A percentile compares a stretch with the other conserved stretches of the same genome.
These are phyloP conservation scores for Selenicereus undatus DNA, from an alignment of 148 eudicot species.

Conservation along the genomic window DNA sequence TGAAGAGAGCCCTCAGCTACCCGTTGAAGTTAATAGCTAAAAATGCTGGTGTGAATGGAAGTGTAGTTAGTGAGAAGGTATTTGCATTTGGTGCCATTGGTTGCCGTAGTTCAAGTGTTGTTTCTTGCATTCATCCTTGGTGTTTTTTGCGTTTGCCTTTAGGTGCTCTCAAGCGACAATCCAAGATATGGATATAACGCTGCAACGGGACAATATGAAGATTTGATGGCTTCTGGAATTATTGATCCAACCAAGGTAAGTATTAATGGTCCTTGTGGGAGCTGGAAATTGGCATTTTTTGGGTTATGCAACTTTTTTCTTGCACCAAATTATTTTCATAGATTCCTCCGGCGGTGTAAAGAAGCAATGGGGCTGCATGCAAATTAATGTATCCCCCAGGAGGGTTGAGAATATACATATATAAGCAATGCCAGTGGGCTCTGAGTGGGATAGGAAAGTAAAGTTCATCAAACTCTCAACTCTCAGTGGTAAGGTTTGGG, in stretches of 20 bases:
- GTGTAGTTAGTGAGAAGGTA: slow-evolving; percentile 95
- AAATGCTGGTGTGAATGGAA: slow-evolving; percentile 96
- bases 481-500: neutral
- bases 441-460: neutral
- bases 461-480: neutral
- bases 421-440: neutral
- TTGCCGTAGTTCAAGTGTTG: neutral
- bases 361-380: neutral
- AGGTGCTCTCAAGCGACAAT: slow-evolving; percentile 72
- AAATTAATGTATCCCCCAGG: neutral
- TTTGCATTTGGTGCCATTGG: neutral
- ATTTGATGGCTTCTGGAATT: slow-evolving; percentile 86
- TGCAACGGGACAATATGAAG: slow-evolving; percentile 86
- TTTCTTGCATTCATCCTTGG: neutral
- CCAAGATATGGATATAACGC: slow-evolving; percentile 81
- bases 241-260: slow-evolving; percentile 87
- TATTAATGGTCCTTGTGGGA: too few species aligned
- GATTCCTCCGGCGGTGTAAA: neutral
- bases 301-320: neutral
- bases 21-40: slow-evolving; percentile 90
- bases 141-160: neutral
- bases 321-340: neutral
- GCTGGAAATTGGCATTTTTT: neutral
- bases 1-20: slow-evolving; percentile 86
- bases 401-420: neutral